Evolutionary conservation across 768 basidiomycete species (phyloP), one percentile per base, ranked within the genome.

Genomic region (Trametes cingulata): DNA sequence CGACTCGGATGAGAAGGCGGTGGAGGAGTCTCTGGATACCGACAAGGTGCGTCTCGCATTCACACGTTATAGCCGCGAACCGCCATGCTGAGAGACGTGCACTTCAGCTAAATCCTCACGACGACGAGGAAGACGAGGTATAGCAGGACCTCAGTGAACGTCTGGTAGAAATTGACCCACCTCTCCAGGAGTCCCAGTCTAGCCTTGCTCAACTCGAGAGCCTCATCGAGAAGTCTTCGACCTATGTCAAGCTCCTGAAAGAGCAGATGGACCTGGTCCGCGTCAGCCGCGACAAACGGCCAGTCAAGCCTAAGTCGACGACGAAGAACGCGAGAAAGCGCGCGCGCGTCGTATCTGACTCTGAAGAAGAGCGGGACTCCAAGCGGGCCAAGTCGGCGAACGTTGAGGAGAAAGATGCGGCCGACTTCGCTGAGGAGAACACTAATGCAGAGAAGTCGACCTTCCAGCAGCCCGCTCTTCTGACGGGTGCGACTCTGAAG

Each of bases 401-500:
- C 10, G 3, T 58, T 25, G 19, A 52, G 1, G 47, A 56, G 15
- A 29, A 47, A 0, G 54, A 54, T 0, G 41, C 39, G 19, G 22
- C 55, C 17, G 49, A 39, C 15, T 47, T 8, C 10, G 43, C 7
- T 13, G 17, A 29, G 25, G 29, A 40, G 14, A 58, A 41, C 1
- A 49, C 22, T 14, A 29, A 50, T 13, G 59, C 24, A 15, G 46
- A 39, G 39, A 19, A 49, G 24, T 14, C 27, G 50, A 37, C 64
- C 25, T 88, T 91, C 65, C 74, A 83, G 50, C 96, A 98, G 69
- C 91, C 94, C 0, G 73, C 79, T 2, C 74, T 94, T 17, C 77
- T 99, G 40, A 93, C 93, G 0, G 96, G 96, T 5, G 93, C 86
- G 0, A 90, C 77, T 57, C 73, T 98, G 61, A 93, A 94, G 69